Evolutionary conservation across 2,329 filamentous ascomycete species (phyloP).

Genomic region (Ophiocordyceps camponoti-saundersi): DNA sequence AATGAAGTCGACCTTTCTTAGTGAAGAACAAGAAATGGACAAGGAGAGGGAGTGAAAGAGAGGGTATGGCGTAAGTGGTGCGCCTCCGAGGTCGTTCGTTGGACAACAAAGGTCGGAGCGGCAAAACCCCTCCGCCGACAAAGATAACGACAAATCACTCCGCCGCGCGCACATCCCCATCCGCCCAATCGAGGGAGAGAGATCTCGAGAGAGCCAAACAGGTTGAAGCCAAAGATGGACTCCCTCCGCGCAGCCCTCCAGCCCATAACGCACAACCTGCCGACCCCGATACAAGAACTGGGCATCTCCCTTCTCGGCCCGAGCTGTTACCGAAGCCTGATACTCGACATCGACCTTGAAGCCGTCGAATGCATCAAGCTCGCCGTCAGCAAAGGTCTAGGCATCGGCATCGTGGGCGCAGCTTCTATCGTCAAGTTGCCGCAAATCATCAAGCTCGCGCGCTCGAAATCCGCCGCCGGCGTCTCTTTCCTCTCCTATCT

Average conservation of each 20-base stretch:
- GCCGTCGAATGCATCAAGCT: constrained; percentile 72
- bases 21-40: too few species aligned
- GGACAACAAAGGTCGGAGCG: not conserved
- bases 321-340: constrained; percentile 68
- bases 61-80: not conserved
- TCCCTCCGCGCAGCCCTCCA: constrained; percentile 41
- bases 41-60: too few species aligned
- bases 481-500: constrained; percentile 83
- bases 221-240: constrained; percentile 35
- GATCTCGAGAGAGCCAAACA: not conserved
- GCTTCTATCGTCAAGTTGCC: constrained; percentile 90
- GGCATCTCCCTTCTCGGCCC: constrained; percentile 67
- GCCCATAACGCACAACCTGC: constrained; percentile 58
- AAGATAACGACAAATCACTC: not conserved
- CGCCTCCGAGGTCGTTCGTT: not conserved
- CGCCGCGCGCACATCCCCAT: not conserved
- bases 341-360: constrained; percentile 69
- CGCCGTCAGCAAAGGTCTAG: constrained; percentile 79
- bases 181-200: not conserved
- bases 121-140: not conserved
- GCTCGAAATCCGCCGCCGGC: constrained; percentile 64
- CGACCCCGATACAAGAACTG: constrained; percentile 55
- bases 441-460: constrained; percentile 83
- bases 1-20: not conserved
- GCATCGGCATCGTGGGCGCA: constrained; percentile 82